Conservation (phyloP, 225 moss, liverwort and hornwort species). For the Lunularia cruciata region DNA sequence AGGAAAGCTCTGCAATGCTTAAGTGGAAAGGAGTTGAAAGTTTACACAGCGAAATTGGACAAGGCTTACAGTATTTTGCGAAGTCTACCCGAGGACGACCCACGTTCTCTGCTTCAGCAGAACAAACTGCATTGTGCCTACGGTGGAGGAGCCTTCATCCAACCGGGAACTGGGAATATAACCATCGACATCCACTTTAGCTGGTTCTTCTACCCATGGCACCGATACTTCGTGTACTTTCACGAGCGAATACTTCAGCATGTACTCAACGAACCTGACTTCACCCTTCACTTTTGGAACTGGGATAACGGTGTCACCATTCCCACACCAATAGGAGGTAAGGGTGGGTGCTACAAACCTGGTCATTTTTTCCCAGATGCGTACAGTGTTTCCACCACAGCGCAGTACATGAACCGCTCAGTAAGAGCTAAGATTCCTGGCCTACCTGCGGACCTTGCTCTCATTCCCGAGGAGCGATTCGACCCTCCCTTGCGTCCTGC, state of each 20-base stretch:
- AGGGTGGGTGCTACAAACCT: slow-evolving; percentile 6
- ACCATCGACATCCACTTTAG: slow-evolving; percentile 57
- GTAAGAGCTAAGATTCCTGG: neutral
- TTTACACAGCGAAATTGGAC: slow-evolving; percentile 49
- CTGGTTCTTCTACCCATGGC: slow-evolving; percentile 69
- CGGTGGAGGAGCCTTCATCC: slow-evolving; percentile 46
- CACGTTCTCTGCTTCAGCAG: slow-evolving; percentile 51
- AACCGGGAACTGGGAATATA: neutral
- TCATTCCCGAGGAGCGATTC: neutral
- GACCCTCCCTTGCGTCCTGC: neutral
- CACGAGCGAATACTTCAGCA: slow-evolving; percentile 61
- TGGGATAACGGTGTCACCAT: slow-evolving; percentile 48
- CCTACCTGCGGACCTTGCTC: neutral
- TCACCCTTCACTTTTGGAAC: slow-evolving; percentile 63
- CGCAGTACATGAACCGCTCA: neutral
- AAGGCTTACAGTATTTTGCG: slow-evolving; percentile 49
- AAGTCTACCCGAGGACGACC: slow-evolving; percentile 50
- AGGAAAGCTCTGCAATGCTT: slow-evolving; percentile 24
- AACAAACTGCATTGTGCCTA: slow-evolving; percentile 58
- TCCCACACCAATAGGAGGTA: neutral
- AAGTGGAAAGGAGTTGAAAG: neutral
- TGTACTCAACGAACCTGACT: slow-evolving; percentile 47
- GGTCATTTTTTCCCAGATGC: neutral
- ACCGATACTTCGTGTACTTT: slow-evolving; percentile 63
- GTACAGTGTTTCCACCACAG: neutral